phyloP scores from a whole-genome alignment of 768 basidiomycete species.

The Agrocybe praecox region DNA sequence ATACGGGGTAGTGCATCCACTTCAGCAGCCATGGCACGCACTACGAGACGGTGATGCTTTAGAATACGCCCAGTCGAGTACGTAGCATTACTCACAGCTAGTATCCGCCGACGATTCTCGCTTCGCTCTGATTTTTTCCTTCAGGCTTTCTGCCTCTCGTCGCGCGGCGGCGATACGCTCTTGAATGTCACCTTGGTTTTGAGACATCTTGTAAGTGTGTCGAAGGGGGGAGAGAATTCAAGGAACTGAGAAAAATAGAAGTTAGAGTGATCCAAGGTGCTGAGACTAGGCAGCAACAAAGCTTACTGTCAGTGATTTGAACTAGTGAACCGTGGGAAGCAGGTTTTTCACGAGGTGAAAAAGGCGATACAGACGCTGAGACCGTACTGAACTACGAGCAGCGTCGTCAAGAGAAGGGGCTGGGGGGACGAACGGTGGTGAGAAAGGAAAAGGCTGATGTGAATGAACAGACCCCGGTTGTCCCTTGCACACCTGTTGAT shows the following conservation, averaged over 20 bases:
- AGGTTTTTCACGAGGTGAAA: conserved; percentile 10
- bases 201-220: conserved; percentile 56
- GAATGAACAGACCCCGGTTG: conserved; percentile 25
- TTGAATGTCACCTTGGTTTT: conserved; percentile 83
- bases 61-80: conserved; percentile 14
- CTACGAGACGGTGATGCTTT: conserved; percentile 40
- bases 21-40: conserved; percentile 98
- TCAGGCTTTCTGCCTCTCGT: conserved; percentile 94
- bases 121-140: conserved; percentile 98
- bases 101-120: conserved; percentile 98
- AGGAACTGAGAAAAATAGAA: conserved; percentile 8
- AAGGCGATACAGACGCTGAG: conserved; percentile 1
- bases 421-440: conserved; percentile 21
- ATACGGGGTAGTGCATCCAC: conserved; percentile 95
- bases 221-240: background rate
- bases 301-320: conserved; percentile 18
- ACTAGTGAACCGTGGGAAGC: conserved; percentile 24
- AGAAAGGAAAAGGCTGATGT: conserved; percentile 21
- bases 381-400: conserved; percentile 15
- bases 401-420: conserved; percentile 12
- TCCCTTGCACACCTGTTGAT: conserved; percentile 24
- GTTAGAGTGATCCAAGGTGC: conserved; percentile 15
- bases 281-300: conserved; percentile 18
- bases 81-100: conserved; percentile 67
- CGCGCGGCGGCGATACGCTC: conserved; percentile 95